These are phyloP conservation scores for Bassia scoparia DNA, from an alignment of 148 eudicot species.

Conservation along the genomic window DNA sequence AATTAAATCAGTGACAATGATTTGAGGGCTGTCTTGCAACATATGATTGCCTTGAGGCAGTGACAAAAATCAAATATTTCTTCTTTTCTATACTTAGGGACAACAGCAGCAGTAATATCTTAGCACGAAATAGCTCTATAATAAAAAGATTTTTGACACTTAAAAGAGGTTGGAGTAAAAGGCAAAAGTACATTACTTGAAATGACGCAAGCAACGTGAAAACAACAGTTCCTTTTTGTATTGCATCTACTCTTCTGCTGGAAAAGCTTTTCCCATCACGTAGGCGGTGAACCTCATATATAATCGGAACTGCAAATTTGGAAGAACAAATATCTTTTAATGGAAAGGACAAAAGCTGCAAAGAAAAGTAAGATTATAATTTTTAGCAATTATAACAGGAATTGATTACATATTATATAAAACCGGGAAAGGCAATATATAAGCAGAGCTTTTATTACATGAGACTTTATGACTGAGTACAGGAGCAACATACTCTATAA, in stretches of 20 bases:
- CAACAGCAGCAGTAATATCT: background rate
- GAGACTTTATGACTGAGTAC: background rate
- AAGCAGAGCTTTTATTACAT: background rate
- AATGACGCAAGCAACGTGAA: constrained; percentile 87
- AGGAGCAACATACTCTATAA: background rate
- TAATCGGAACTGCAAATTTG: constrained; percentile 69
- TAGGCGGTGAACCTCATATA: constrained; percentile 83
- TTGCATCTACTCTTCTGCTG: constrained; percentile 81
- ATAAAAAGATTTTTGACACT: background rate
- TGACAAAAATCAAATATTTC: background rate
- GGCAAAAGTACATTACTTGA: constrained; percentile 51
- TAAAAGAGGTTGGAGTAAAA: background rate
- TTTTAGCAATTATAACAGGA: background rate
- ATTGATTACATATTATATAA: background rate
- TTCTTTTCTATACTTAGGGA: background rate
- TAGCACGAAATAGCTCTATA: background rate
- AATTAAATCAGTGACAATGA: no score
- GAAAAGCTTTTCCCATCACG: constrained; percentile 97
- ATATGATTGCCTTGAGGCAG: background rate
- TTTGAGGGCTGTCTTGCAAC: no score
- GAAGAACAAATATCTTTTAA: background rate
- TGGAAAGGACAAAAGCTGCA: background rate
- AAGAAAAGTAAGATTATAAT: background rate
- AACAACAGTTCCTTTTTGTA: constrained; percentile 80
- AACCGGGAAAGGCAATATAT: no score